Evolutionary conservation across 2,329 filamentous ascomycete species (phyloP).

Genomic region (Ophiostoma fasciatum): DNA sequence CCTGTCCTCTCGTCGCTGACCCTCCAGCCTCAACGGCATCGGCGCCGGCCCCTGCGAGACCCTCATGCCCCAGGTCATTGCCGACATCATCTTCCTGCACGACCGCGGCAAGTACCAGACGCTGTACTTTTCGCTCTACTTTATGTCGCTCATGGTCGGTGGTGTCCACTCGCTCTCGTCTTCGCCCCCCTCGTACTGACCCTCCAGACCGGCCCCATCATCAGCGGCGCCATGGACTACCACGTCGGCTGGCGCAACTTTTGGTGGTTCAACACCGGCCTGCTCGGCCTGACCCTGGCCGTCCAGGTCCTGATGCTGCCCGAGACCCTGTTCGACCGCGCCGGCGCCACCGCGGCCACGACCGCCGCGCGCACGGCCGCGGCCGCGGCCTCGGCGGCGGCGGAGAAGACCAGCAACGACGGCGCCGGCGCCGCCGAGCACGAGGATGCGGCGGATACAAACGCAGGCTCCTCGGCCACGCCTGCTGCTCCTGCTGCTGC

Average conservation of each 20-base stretch:
- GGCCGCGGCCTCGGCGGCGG: too few species aligned
- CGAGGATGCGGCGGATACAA: too few species aligned
- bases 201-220: slow-evolving; percentile 10
- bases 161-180: neutral
- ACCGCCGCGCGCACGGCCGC: too few species aligned
- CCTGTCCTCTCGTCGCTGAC: too few species aligned
- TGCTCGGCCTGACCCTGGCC: slow-evolving; percentile 33
- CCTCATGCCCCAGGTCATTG: slow-evolving; percentile 46
- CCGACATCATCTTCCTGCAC: slow-evolving; percentile 50
- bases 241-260: slow-evolving; percentile 45
- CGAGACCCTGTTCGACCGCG: slow-evolving; percentile 44
- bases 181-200: too few species aligned
- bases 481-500: neutral
- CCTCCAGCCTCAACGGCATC: slow-evolving; percentile 48
- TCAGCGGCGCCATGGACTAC: slow-evolving; percentile 42
- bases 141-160: slow-evolving; percentile 47
- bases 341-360: too few species aligned
- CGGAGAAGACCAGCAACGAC: too few species aligned
- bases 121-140: slow-evolving; percentile 45
- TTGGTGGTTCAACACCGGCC: slow-evolving; percentile 49
- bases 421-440: too few species aligned
- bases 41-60: slow-evolving; percentile 49
- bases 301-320: slow-evolving; percentile 45
- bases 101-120: slow-evolving; percentile 41
- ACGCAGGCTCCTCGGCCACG: too few species aligned